Conservation (phyloP, 345 rosid species). For the Salix exigua region DNA sequence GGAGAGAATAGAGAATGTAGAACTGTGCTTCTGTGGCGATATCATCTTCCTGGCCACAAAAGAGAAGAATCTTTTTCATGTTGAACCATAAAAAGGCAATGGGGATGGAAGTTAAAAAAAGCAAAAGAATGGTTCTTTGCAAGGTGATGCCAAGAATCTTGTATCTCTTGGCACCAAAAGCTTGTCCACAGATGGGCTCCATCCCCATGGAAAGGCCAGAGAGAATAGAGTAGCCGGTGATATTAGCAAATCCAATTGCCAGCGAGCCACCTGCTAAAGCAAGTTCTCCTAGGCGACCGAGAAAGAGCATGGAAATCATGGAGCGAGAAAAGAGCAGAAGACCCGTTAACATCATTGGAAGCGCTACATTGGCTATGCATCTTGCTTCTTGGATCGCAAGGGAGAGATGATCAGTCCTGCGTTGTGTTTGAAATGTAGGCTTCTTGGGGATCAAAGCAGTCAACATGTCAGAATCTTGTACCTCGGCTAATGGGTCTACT, state of each 20-base stretch:
- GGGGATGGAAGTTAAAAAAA: constrained; percentile 33
- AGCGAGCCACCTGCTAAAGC: constrained; percentile 47
- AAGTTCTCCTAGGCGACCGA: constrained; percentile 45
- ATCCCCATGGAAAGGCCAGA: constrained; percentile 69
- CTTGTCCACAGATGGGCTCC: constrained; percentile 51
- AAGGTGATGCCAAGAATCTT: constrained; percentile 29
- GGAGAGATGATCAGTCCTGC: constrained; percentile 14
- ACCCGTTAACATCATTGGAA: constrained; percentile 45
- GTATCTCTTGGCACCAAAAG: constrained; percentile 43
- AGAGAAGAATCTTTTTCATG: constrained; percentile 31
- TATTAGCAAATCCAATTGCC: constrained; percentile 45
- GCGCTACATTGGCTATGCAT: constrained; percentile 31
- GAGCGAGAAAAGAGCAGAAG: constrained; percentile 45
- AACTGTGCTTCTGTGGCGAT: constrained; percentile 36
- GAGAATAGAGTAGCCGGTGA: constrained; percentile 84
- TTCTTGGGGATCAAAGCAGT: constrained; percentile 36
- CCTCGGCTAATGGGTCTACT: constrained; percentile 15
- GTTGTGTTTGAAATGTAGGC: constrained; percentile 29
- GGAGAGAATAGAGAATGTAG: constrained; percentile 34
- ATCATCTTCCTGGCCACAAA: constrained; percentile 37
- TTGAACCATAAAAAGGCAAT: constrained; percentile 42
- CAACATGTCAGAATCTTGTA: constrained; percentile 28
- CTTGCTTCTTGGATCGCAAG: constrained; percentile 28
- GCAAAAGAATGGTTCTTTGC: constrained; percentile 42
- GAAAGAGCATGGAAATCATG: constrained; percentile 54